Evolutionary conservation across 805 yeast species (phyloP), one percentile per base, ranked within the genome.

Genomic region (Zygosaccharomyces siamensis): DNA sequence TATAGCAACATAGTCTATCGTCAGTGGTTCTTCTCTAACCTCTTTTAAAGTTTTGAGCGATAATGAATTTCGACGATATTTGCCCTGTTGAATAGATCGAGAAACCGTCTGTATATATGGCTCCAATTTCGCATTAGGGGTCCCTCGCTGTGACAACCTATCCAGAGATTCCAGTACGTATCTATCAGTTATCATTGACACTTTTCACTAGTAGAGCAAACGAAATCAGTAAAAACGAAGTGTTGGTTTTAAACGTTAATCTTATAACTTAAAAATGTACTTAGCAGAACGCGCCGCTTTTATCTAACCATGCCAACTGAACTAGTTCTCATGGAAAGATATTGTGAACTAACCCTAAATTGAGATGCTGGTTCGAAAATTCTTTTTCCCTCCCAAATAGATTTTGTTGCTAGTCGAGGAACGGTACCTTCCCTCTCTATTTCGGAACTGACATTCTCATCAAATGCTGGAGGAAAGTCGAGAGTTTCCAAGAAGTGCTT

Each of bases 1-100:
- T 11, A 60, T 46, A 3, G 56, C 32, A 7, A 54, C 49, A 48
- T 59, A 62, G 36, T 41, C 20, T 3, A 30, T 12, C 16, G 33
- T 16, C 36, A 41, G 10, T 18, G 36, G 27, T n/a, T 41, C 44
- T 16, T 30, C 32, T 23, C 16, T n/a, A 10, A 26, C 11, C 44
- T 33, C 20, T 16, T 33, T 16, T 14, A 41, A 14, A 4, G 28
- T 20, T 21, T 28, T 26, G n/a, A 33, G 5, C 5, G 44, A 37
- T 7, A 41, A 23, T 8, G 14, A 33, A 6, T 30, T 30, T 31
- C 28, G 33, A 18, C 28, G 26, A 27, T 41, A 41, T 14, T 41
- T 41, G 14, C 44, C 44, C 36, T 41, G 44, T 10, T 21, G 44
- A 30, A 41, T 41, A 10, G 44, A 31, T 20, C 36, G 44, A 4